Evolutionary conservation across 805 yeast species (phyloP).

Genomic region (Metschnikowia reukaufii): DNA sequence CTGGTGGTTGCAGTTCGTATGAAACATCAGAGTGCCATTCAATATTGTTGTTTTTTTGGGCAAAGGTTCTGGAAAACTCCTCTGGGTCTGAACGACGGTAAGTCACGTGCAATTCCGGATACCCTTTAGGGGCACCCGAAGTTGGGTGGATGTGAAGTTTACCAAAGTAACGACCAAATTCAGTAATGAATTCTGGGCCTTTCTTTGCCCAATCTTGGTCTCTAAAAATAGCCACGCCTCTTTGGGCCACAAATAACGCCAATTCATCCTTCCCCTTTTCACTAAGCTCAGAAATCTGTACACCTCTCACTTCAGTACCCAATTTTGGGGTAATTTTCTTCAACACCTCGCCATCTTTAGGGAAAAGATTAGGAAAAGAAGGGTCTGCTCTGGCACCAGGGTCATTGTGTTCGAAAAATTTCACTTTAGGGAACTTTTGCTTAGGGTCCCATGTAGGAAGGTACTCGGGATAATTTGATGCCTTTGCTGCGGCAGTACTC

Average conservation of each 20-base stretch:
- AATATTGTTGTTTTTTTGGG: constrained; percentile 30
- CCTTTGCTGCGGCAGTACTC: constrained; percentile 28
- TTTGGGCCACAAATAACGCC: constrained; percentile 32
- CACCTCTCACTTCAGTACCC: constrained; percentile 31
- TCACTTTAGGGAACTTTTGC: constrained; percentile 32
- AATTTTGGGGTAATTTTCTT: constrained; percentile 33
- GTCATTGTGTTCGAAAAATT: constrained; percentile 29
- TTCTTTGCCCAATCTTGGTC: constrained; percentile 30
- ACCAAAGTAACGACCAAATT: constrained; percentile 37
- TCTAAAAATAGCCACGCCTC: constrained; percentile 37
- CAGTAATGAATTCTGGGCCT: constrained; percentile 30
- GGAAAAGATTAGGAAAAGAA: constrained; percentile 23
- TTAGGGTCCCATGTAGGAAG: constrained; percentile 34
- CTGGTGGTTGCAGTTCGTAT: constrained; percentile 38
- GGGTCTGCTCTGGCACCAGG: constrained; percentile 29
- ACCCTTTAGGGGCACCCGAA: constrained; percentile 33
- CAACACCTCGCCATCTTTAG: constrained; percentile 15
- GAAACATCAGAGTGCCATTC: constrained; percentile 40
- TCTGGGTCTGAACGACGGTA: constrained; percentile 32
- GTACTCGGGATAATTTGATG: constrained; percentile 25
- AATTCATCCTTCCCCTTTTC: constrained; percentile 33
- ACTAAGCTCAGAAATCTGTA: constrained; percentile 31
- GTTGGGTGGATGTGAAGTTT: constrained; percentile 49
- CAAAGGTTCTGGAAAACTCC: constrained; percentile 30
- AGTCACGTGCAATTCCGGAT: constrained; percentile 36